Evolutionary conservation across 495 filamentous ascomycete genomes (phyloP).

Genomic region (Talaromyces proteolyticus): DNA sequence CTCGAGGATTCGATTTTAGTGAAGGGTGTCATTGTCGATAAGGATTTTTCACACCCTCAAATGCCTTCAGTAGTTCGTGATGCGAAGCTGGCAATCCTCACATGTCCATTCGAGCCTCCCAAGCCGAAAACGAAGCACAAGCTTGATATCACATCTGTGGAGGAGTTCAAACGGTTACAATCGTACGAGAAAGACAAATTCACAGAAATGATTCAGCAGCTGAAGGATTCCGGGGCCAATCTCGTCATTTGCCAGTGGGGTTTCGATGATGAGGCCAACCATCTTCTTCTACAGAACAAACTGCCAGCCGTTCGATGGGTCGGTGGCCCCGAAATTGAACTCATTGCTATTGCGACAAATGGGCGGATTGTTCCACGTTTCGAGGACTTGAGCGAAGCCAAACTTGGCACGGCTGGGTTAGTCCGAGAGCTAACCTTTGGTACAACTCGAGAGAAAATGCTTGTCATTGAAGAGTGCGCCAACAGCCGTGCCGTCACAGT

Average conservation of each 20-base stretch:
- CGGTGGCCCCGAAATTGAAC: constrained; percentile 94
- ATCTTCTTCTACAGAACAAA: constrained; percentile 90
- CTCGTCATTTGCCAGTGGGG: constrained; percentile 99
- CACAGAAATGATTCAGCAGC: constrained; percentile 95
- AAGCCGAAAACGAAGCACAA: constrained; percentile 99
- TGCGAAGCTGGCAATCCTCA: constrained; percentile 95
- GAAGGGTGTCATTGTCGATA: constrained; percentile 97
- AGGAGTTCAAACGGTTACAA: constrained; percentile 96
- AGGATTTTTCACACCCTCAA: constrained; percentile 99
- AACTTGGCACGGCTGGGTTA: constrained; percentile 83
- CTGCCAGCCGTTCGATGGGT: constrained; percentile 97
- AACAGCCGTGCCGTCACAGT: constrained; percentile 95
- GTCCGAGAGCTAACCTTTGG: constrained; percentile 95
- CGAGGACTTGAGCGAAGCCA: constrained; percentile 84
- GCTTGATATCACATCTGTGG: constrained; percentile 93
- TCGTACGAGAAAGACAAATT: constrained; percentile 95
- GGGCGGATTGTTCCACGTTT: constrained; percentile 96
- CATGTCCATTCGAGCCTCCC: constrained; percentile 97
- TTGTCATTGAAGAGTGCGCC: constrained; percentile 98
- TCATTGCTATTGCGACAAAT: constrained; percentile 98
- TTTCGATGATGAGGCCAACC: constrained; percentile 98
- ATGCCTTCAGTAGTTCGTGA: constrained; percentile 93
- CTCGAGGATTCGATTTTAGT: constrained; percentile 94
- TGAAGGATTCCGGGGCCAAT: constrained; percentile 96
- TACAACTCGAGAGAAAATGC: constrained; percentile 98